Evolutionary conservation across 305 asterid species (phyloP).

Genomic region (Fraxinus floribunda): DNA sequence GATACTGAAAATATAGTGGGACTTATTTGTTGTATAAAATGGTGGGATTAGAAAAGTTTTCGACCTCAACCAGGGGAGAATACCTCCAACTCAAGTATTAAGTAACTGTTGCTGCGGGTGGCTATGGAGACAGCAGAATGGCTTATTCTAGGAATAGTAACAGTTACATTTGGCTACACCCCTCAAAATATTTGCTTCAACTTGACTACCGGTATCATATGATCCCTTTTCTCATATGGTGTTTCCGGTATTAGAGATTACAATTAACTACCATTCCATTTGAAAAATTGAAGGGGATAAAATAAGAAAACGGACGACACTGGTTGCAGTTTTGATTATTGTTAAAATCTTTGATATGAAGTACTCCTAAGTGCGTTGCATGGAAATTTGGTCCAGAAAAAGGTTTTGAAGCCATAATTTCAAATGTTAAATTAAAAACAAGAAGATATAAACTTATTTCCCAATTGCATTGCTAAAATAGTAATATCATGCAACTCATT

Average conservation of each 20-base stretch:
- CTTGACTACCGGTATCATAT: neutral
- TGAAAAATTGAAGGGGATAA: neutral
- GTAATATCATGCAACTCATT: neutral
- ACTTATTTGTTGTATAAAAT: neutral
- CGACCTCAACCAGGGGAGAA: neutral
- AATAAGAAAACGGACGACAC: neutral
- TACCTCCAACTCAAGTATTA: neutral
- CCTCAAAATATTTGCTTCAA: neutral
- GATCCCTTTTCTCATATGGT: neutral
- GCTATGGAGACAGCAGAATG: neutral
- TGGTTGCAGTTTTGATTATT: neutral
- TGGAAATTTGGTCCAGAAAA: neutral
- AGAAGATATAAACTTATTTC: neutral
- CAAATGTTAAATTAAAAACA: neutral
- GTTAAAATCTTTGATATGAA: neutral
- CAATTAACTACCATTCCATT: neutral
- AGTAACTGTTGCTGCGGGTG: neutral
- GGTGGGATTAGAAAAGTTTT: neutral
- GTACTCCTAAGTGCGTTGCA: neutral
- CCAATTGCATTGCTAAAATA: neutral
- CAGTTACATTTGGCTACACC: neutral
- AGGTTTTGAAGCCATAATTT: neutral
- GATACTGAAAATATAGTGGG: neutral
- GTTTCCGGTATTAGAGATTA: neutral
- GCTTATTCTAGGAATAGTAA: neutral